Conservation (phyloP, 2,329 filamentous ascomycete species). For the Aspergillus intermedius region DNA sequence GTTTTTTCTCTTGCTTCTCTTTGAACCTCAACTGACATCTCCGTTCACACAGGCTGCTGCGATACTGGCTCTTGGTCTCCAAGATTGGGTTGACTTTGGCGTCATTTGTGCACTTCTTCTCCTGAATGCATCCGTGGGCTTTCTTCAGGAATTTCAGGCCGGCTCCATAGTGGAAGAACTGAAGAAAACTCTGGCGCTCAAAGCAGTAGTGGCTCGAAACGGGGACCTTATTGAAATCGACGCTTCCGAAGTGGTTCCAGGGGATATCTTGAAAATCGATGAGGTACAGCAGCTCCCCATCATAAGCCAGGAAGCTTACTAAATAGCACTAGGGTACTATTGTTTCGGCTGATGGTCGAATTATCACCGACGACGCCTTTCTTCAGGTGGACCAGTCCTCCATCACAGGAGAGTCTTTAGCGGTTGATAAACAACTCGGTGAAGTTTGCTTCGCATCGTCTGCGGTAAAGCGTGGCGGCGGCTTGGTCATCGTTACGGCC, state of each 20-base stretch:
- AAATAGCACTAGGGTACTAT: conserved; percentile 60
- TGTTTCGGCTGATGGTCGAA: conserved; percentile 79
- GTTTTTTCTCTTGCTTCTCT: background rate
- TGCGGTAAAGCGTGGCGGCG: conserved; percentile 83
- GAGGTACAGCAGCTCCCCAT: conserved; percentile 45
- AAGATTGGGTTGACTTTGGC: conserved; percentile 90
- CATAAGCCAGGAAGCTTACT: background rate
- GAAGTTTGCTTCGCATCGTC: conserved; percentile 82
- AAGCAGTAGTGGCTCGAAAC: conserved; percentile 80
- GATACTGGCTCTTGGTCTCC: conserved; percentile 72
- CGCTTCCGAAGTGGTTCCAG: conserved; percentile 76
- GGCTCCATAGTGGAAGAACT: conserved; percentile 85
- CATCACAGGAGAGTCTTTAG: conserved; percentile 86
- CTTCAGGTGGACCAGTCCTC: conserved; percentile 87
- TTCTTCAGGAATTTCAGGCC: conserved; percentile 83
- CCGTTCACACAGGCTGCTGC: conserved; percentile 55
- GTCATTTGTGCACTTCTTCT: conserved; percentile 78
- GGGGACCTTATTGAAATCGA: conserved; percentile 71
- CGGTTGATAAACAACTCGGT: conserved; percentile 77
- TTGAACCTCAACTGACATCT: background rate
- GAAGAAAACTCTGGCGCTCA: conserved; percentile 83
- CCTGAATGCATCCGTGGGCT: conserved; percentile 79
- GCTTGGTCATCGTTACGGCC: conserved; percentile 72
- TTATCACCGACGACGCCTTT: conserved; percentile 77
- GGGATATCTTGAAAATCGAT: conserved; percentile 83